Evolutionary conservation across 306 rosid species (phyloP).

Genomic region (Casuarina equisetifolia): DNA sequence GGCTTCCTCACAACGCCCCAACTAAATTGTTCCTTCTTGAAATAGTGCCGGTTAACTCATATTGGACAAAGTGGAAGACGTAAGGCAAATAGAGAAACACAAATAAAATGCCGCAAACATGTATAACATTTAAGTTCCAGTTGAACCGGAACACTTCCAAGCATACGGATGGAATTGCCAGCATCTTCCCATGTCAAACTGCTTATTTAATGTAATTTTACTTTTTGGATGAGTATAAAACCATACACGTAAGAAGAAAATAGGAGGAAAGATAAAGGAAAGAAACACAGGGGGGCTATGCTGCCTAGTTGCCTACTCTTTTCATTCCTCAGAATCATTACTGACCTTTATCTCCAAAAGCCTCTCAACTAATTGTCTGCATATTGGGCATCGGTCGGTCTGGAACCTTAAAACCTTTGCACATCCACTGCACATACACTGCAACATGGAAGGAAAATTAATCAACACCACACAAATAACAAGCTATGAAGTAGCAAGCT

Average conservation of each 20-base stretch:
- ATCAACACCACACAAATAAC: constrained; percentile 7
- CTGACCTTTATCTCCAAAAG: constrained; percentile 89
- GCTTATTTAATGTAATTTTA: constrained; percentile 25
- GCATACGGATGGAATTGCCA: constrained; percentile 38
- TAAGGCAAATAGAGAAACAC: constrained; percentile 1
- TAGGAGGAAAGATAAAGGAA: constrained; percentile 9
- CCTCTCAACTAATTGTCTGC: constrained; percentile 97
- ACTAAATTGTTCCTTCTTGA: background rate
- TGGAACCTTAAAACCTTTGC: constrained; percentile 89
- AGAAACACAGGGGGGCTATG: constrained; percentile 43
- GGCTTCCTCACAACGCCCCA: background rate
- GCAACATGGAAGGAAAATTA: constrained; percentile 35
- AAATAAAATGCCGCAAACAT: constrained; percentile 8
- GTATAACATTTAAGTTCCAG: constrained; percentile 3
- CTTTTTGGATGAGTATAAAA: constrained; percentile 32
- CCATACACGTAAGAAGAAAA: constrained; percentile 20
- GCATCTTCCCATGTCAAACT: constrained; percentile 32
- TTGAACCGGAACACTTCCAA: constrained; percentile 28
- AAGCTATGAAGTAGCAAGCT: constrained; percentile 2
- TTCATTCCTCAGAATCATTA: constrained; percentile 59
- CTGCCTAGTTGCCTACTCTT: constrained; percentile 30
- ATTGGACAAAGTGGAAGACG: background rate
- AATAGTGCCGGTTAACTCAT: too few relatives aligned
- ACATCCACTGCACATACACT: constrained; percentile 96
- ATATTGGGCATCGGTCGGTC: constrained; percentile 90